Percentiles rank a stretch among this genome's conserved stretches.
These are phyloP conservation scores for Combretum micranthum DNA, from an alignment of 345 rosid genomes.

Conservation along the genomic window DNA sequence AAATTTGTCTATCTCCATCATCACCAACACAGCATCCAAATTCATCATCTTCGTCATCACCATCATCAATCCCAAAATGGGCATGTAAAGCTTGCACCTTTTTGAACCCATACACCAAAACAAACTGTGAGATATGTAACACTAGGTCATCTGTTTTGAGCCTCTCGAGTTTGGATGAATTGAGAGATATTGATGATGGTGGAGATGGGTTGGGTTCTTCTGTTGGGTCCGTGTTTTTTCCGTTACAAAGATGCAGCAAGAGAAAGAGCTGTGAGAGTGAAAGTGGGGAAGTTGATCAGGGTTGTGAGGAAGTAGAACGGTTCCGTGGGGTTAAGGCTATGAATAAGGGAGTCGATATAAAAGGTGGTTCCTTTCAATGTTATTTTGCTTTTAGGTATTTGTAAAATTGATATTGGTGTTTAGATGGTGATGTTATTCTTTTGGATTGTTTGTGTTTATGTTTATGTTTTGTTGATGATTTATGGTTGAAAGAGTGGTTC, in stretches of 20 bases:
- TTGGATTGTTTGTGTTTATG: not conserved
- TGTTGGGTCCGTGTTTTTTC: conserved; percentile 83
- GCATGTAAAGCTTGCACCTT: conserved; percentile 91
- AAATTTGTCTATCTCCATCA: conserved; percentile 46
- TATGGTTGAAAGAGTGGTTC: too few relatives aligned
- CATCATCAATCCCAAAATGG: conserved; percentile 45
- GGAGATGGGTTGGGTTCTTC: conserved; percentile 33
- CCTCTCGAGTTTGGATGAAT: conserved; percentile 38
- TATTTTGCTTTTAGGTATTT: not conserved
- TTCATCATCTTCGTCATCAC: conserved; percentile 10
- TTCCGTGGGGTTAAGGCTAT: conserved; percentile 22
- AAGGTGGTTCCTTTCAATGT: conserved; percentile 5
- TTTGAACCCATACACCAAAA: conserved; percentile 61
- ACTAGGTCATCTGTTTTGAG: conserved; percentile 41
- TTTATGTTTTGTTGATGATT: not conserved
- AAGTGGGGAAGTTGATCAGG: conserved; percentile 14
- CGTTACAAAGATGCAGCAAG: conserved; percentile 54
- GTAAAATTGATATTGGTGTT: too few relatives aligned
- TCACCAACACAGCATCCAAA: conserved; percentile 13
- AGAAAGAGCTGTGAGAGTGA: conserved; percentile 41
- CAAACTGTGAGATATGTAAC: conserved; percentile 61
- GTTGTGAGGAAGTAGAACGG: conserved; percentile 16
- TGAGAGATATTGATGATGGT: conserved; percentile 36
- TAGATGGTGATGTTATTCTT: too few relatives aligned
- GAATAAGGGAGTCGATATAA: conserved; percentile 30